Percentiles rank a stretch among this genome's conserved stretches.
phyloP scores from a whole-genome alignment of 257 asterid genomes.

The Plantago ovata region DNA sequence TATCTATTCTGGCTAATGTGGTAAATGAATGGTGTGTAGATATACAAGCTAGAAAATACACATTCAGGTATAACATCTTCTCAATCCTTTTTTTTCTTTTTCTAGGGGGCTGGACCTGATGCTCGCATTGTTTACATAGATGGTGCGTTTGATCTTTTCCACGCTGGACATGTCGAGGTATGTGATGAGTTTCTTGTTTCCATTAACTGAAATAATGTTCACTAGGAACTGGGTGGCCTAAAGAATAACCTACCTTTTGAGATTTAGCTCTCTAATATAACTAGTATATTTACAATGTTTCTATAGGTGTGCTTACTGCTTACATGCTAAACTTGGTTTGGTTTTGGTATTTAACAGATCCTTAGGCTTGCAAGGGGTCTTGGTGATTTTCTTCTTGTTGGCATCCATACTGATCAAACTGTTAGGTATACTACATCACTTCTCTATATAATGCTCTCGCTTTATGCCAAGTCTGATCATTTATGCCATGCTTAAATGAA shows the following conservation, averaged over 20 bases:
- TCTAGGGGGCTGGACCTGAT: conserved; percentile 90
- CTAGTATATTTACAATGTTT: conserved; percentile 9
- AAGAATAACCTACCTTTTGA: conserved; percentile 3
- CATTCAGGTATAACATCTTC: conserved; percentile 10
- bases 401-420: conserved; percentile 94
- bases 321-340: conserved; percentile 10
- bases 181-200: conserved; percentile 17
- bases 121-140: conserved; percentile 95
- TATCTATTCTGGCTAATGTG: neutral
- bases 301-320: conserved; percentile 3
- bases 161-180: conserved; percentile 99
- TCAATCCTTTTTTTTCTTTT: conserved; percentile 19
- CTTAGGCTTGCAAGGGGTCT: conserved; percentile 92
- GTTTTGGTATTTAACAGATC: conserved; percentile 45
- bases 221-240: neutral
- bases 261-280: neutral
- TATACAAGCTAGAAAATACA: conserved; percentile 19
- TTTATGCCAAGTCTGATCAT: neutral
- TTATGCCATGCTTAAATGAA: neutral
- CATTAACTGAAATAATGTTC: conserved; percentile 7
- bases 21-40: conserved; percentile 9
- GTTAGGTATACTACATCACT: conserved; percentile 52
- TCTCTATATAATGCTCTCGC: neutral
- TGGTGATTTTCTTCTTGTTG: conserved; percentile 99
- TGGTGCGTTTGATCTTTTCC: conserved; percentile 99